A percentile compares a stretch with the other conserved stretches of the same genome.
phyloP scores from a whole-genome alignment of 2,329 filamentous ascomycete species.

The Aspergillus sclerotialis region DNA sequence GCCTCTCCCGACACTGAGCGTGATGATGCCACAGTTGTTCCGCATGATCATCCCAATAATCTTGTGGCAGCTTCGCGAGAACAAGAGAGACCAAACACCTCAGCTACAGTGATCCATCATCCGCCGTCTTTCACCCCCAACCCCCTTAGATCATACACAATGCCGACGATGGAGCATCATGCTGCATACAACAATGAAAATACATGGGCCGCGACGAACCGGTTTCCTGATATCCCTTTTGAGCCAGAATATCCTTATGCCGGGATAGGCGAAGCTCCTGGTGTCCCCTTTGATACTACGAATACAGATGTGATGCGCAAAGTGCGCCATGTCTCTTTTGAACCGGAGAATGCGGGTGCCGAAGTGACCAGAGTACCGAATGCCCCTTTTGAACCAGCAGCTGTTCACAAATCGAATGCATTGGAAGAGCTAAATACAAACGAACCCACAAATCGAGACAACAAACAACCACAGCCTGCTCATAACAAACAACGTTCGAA shows the following conservation, averaged over 20 bases:
- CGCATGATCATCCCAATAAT: background rate
- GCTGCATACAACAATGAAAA: background rate
- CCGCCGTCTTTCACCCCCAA: background rate
- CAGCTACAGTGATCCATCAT: slow-evolving; percentile 1
- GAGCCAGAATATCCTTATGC: too few species aligned
- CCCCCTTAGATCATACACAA: background rate
- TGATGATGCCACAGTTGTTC: background rate
- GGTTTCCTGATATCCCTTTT: too few species aligned
- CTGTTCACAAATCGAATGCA: slow-evolving; percentile 19
- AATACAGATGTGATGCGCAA: too few species aligned
- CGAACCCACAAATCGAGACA: slow-evolving; percentile 24
- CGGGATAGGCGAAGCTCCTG: too few species aligned
- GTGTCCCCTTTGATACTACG: too few species aligned
- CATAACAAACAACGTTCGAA: slow-evolving; percentile 8
- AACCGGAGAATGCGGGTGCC: slow-evolving; percentile 16
- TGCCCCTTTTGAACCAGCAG: slow-evolving; percentile 13
- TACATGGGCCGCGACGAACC: too few species aligned
- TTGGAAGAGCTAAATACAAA: slow-evolving; percentile 35
- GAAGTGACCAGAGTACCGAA: slow-evolving; percentile 9
- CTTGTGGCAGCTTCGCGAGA: background rate
- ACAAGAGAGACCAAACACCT: background rate
- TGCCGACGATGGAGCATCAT: background rate
- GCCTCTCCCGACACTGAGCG: too few species aligned
- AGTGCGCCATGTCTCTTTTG: too few species aligned
- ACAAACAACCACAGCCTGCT: slow-evolving; percentile 14